phyloP scores from a whole-genome alignment of 176 grass and related monocot genomes.

The Cymbopogon citratus region DNA sequence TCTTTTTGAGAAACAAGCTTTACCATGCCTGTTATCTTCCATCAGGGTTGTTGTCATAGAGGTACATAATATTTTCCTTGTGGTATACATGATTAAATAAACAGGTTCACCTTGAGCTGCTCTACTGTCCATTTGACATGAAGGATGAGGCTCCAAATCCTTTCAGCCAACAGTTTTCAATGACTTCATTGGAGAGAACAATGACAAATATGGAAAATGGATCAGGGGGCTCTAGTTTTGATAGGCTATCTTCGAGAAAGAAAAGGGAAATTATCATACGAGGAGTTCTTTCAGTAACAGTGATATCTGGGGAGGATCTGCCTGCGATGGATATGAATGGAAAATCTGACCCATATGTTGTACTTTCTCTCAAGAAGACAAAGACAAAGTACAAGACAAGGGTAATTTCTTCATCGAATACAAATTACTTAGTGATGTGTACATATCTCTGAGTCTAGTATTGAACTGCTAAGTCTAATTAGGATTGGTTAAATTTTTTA shows the following conservation, averaged over 20 bases:
- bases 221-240: conserved; percentile 37
- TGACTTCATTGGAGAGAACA: conserved; percentile 90
- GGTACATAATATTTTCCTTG: not conserved
- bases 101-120: conserved; percentile 90
- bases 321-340: conserved; percentile 88
- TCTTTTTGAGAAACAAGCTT: not conserved
- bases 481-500: not conserved
- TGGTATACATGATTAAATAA: conserved; percentile 14
- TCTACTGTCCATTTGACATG: conserved; percentile 72
- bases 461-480: conserved; percentile 1
- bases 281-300: conserved; percentile 78
- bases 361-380: conserved; percentile 82
- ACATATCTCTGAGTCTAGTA: conserved; percentile 1
- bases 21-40: not conserved
- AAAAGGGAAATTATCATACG: conserved; percentile 85
- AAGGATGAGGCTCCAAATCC: conserved; percentile 72
- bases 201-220: conserved; percentile 61
- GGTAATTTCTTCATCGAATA: conserved; percentile 49
- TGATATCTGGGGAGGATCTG: conserved; percentile 78
- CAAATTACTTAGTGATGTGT: not conserved
- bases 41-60: not conserved
- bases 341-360: conserved; percentile 85
- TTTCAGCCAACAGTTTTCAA: conserved; percentile 61
- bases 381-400: conserved; percentile 94
- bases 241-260: conserved; percentile 50